Evolutionary conservation across 306 rosid genomes (phyloP).

Genomic region (Malus fusca): DNA sequence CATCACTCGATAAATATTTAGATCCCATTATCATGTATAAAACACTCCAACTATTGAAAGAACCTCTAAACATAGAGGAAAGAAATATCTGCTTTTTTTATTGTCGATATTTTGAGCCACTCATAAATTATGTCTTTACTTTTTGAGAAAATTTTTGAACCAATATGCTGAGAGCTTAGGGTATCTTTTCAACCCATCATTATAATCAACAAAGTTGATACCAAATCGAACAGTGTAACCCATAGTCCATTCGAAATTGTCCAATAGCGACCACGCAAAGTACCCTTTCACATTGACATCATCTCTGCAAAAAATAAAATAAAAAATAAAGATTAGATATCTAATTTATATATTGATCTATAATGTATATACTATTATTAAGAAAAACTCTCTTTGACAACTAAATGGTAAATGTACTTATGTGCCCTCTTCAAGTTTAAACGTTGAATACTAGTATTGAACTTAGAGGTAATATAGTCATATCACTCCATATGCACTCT

Average conservation of each 20-base stretch:
- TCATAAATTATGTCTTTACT: not conserved
- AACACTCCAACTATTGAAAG: too few relatives aligned
- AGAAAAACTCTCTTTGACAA: too few relatives aligned
- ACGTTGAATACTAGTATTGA: too few relatives aligned
- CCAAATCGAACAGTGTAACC: constrained; percentile 46
- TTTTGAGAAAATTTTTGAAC: constrained; percentile 45
- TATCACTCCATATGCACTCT: too few relatives aligned
- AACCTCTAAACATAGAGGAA: not conserved
- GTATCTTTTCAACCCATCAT: constrained; percentile 36
- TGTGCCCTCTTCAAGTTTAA: too few relatives aligned
- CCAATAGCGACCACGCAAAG: constrained; percentile 51
- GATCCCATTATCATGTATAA: too few relatives aligned
- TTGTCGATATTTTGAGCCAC: too few relatives aligned
- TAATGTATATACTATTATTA: too few relatives aligned
- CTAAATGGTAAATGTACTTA: too few relatives aligned
- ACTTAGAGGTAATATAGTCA: too few relatives aligned
- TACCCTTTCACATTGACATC: constrained; percentile 46
- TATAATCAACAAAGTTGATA: constrained; percentile 32
- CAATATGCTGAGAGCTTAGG: constrained; percentile 42
- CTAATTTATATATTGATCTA: not conserved
- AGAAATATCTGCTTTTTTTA: too few relatives aligned
- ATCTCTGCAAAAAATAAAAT: constrained; percentile 1
- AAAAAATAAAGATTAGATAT: not conserved
- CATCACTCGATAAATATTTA: too few relatives aligned
- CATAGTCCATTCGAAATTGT: constrained; percentile 42